These are phyloP conservation scores for Fusarium neocosmosporiellum DNA, from an alignment of 2,329 filamentous ascomycete genomes.

Conservation along the genomic window DNA sequence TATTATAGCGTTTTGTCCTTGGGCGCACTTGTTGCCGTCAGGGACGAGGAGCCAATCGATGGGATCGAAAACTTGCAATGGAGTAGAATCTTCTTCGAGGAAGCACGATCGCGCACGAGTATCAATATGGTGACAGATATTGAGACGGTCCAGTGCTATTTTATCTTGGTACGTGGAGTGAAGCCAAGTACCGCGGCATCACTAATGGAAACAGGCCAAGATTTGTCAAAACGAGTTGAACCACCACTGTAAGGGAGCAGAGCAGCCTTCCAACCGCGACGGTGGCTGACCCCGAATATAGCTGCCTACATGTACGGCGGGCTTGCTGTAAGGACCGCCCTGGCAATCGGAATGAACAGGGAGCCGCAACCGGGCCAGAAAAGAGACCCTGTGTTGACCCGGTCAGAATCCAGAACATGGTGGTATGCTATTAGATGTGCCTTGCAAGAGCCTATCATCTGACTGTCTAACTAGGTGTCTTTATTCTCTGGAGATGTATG, in stretches of 20 bases:
- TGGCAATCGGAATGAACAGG: conserved; percentile 61
- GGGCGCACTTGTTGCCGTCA: conserved; percentile 57
- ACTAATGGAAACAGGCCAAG: conserved; percentile 51
- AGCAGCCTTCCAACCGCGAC: too few relatives aligned
- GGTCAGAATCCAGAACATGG: conserved; percentile 57
- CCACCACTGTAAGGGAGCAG: conserved; percentile 53
- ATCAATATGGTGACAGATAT: conserved; percentile 56
- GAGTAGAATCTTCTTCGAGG: conserved; percentile 58
- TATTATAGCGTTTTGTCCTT: conserved; percentile 60
- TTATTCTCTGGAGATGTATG: conserved; percentile 57
- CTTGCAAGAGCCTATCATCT: rapidly evolving
- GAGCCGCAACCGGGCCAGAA: conserved; percentile 46
- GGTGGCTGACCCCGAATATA: not conserved
- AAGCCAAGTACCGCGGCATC: not conserved
- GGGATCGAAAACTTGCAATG: conserved; percentile 58
- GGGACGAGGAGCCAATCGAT: conserved; percentile 56
- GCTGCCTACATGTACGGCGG: conserved; percentile 61
- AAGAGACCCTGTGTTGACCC: conserved; percentile 47
- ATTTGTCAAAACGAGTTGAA: conserved; percentile 62
- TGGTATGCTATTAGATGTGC: conserved; percentile 48
- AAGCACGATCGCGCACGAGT: conserved; percentile 49
- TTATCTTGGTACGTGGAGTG: conserved; percentile 53
- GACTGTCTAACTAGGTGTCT: conserved; percentile 48
- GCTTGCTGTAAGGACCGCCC: conserved; percentile 57
- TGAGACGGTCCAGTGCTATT: conserved; percentile 60